phyloP scores from a whole-genome alignment of 352 stramenopile genomes.

The Phytophthora multivora region DNA sequence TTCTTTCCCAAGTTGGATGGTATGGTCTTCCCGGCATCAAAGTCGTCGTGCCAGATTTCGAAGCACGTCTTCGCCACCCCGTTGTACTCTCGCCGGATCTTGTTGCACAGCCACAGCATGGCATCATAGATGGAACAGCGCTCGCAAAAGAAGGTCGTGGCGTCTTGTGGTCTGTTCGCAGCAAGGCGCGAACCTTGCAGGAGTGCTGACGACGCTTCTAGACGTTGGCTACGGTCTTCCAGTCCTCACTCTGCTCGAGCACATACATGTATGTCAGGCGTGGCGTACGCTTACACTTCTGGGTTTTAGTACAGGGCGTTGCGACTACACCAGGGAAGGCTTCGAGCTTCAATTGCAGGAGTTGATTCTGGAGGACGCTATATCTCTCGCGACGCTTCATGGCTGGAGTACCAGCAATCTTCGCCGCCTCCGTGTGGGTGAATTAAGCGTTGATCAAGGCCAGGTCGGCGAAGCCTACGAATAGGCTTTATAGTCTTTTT shows the following conservation, averaged over 20 bases:
- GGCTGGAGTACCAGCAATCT: neutral
- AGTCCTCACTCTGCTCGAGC: neutral
- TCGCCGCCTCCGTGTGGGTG: neutral
- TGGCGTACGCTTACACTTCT: neutral
- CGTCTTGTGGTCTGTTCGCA: neutral
- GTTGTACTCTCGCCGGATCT: neutral
- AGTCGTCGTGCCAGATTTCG: too few species aligned
- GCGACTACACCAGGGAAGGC: neutral
- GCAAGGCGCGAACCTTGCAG: neutral
- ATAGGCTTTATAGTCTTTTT: neutral
- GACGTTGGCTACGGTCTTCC: too few species aligned
- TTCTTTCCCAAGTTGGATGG: too few species aligned
- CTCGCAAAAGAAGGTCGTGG: neutral
- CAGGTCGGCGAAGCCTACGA: neutral
- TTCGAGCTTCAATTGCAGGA: neutral
- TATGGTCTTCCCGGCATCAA: too few species aligned
- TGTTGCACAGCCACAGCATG: neutral
- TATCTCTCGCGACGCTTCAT: neutral
- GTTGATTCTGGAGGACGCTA: neutral
- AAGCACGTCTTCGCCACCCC: neutral
- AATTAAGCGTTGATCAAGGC: neutral
- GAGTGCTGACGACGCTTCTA: neutral
- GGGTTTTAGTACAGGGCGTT: neutral
- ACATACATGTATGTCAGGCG: neutral
- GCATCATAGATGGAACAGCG: neutral